These are phyloP conservation scores for Coemansia aciculifera DNA, from an alignment of 192 early-diverging fungal species.

Conservation along the genomic window DNA sequence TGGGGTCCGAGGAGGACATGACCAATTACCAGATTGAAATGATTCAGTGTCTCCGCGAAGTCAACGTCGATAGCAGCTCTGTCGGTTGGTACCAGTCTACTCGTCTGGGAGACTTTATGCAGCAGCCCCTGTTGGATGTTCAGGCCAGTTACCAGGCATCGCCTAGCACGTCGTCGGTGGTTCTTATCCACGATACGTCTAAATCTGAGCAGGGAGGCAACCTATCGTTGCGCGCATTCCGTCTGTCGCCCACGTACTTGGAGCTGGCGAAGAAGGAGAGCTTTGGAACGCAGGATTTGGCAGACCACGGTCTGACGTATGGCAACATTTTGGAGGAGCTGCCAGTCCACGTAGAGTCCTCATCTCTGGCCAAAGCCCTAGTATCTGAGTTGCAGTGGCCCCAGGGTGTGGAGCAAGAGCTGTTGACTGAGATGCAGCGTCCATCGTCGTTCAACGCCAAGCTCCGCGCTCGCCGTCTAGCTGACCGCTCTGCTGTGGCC, in stretches of 20 bases:
- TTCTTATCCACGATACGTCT: constrained; percentile 90
- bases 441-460: constrained; percentile 58
- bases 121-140: constrained; percentile 85
- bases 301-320: constrained; percentile 75
- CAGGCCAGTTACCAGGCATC: constrained; percentile 90
- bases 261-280: constrained; percentile 75
- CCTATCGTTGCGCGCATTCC: constrained; percentile 82
- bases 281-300: constrained; percentile 83
- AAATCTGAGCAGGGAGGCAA: constrained; percentile 82
- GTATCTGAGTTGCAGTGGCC: constrained; percentile 68
- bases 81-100: constrained; percentile 98
- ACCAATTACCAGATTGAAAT: constrained; percentile 92
- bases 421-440: constrained; percentile 68
- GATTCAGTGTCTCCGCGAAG: constrained; percentile 88
- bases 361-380: constrained; percentile 75
- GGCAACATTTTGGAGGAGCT: constrained; percentile 88
- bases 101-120: constrained; percentile 84
- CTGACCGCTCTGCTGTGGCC: constrained; percentile 65
- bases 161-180: constrained; percentile 70
- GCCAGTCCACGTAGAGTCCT: constrained; percentile 85
- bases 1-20: constrained; percentile 60
- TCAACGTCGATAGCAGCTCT: constrained; percentile 95
- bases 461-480: constrained; percentile 58
- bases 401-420: constrained; percentile 54
- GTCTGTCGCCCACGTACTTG: constrained; percentile 85